These are phyloP conservation scores for Jamesozyma hellenica DNA, from an alignment of 805 yeast species.

Conservation along the genomic window DNA sequence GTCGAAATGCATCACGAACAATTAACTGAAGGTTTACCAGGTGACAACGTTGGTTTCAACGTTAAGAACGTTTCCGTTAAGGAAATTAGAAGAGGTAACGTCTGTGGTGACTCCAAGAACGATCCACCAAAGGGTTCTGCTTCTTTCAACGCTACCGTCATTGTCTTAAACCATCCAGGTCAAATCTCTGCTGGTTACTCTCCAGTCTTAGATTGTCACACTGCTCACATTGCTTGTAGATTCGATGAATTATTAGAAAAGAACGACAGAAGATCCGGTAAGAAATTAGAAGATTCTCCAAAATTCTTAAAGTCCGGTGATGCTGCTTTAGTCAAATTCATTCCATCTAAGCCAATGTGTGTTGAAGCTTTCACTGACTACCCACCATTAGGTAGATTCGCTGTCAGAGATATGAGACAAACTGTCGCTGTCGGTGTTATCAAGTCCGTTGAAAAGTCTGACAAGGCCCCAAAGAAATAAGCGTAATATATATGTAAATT, in stretches of 20 bases:
- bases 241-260: slow-evolving; percentile 70
- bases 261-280: slow-evolving; percentile 91
- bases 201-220: slow-evolving; percentile 84
- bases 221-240: slow-evolving; percentile 87
- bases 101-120: slow-evolving; percentile 81
- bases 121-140: slow-evolving; percentile 76
- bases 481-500: neutral
- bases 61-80: too few relatives aligned
- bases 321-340: slow-evolving; percentile 86
- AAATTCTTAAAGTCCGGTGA: slow-evolving; percentile 94
- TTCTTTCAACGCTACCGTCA: slow-evolving; percentile 78
- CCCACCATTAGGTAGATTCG: slow-evolving; percentile 96
- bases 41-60: slow-evolving; percentile 87
- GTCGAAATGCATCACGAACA: slow-evolving; percentile 78
- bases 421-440: slow-evolving; percentile 99
- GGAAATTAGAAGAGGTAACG: slow-evolving; percentile 91
- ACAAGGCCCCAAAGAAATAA: slow-evolving; percentile 42
- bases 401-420: slow-evolving; percentile 99
- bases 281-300: slow-evolving; percentile 80
- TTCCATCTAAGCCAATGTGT: slow-evolving; percentile 86
- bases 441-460: slow-evolving; percentile 86
- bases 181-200: slow-evolving; percentile 85
- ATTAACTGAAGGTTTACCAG: slow-evolving; percentile 71
- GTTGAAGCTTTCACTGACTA: slow-evolving; percentile 90
- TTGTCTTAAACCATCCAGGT: slow-evolving; percentile 87